These are phyloP conservation scores for Dictyostelium firmibasis DNA, from an alignment of 78 protist species.

Conservation along the genomic window DNA sequence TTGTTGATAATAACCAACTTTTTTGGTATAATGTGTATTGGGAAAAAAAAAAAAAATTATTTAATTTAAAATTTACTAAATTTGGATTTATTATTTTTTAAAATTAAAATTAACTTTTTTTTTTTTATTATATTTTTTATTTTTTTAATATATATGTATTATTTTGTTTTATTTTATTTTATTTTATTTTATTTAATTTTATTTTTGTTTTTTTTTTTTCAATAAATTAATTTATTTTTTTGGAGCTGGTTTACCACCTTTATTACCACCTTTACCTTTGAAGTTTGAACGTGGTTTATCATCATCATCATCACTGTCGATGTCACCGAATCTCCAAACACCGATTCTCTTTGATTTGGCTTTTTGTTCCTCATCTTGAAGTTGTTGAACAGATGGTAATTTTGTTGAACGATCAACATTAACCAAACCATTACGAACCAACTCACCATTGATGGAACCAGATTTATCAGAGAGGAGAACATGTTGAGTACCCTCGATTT, in stretches of 20 bases:
- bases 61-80: too few species aligned
- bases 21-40: too few species aligned
- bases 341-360: constrained; percentile 45
- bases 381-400: neutral
- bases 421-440: constrained; percentile 73
- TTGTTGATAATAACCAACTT: too few species aligned
- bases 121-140: too few species aligned
- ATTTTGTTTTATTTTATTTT: too few species aligned
- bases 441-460: constrained; percentile 42
- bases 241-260: neutral
- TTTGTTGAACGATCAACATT: constrained; percentile 32
- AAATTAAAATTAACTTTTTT: too few species aligned
- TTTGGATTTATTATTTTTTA: too few species aligned
- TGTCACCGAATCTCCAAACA: constrained; percentile 65
- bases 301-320: constrained; percentile 78
- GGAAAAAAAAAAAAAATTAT: too few species aligned
- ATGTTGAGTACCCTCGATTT: neutral
- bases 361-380: constrained; percentile 33
- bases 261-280: constrained; percentile 7
- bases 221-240: neutral
- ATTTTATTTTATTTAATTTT: too few species aligned
- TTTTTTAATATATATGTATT: too few species aligned
- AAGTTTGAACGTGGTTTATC: constrained; percentile 8
- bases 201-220: too few species aligned
- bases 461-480: constrained; percentile 39